Evolutionary conservation across 352 stramenopile genomes (phyloP).

Genomic region (Globisporangium canariense): DNA sequence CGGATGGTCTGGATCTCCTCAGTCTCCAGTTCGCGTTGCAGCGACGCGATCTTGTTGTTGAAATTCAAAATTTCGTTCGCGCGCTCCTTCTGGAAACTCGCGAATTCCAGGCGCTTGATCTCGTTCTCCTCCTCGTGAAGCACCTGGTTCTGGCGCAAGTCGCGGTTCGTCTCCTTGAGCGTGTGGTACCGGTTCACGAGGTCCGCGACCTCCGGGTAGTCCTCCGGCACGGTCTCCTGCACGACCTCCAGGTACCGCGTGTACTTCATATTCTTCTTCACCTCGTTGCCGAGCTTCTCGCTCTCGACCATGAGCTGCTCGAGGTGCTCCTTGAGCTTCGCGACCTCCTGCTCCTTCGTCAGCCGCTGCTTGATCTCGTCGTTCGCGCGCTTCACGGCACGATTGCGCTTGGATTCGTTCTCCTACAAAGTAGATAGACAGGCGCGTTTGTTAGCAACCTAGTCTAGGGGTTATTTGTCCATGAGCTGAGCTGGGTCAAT

Average conservation of each 20-base stretch:
- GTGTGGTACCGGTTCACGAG: conserved; percentile 91
- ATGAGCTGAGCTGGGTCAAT: neutral
- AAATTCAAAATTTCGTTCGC: conserved; percentile 92
- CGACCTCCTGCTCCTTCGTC: conserved; percentile 87
- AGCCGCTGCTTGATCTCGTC: conserved; percentile 92
- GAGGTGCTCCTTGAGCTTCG: conserved; percentile 68
- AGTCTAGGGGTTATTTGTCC: too few species aligned
- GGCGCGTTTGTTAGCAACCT: too few species aligned
- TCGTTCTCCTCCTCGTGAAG: conserved; percentile 87
- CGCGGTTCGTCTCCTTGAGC: conserved; percentile 88
- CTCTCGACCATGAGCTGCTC: conserved; percentile 62
- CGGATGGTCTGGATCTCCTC: conserved; percentile 67
- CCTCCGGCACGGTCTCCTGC: conserved; percentile 86
- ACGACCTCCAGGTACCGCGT: conserved; percentile 86
- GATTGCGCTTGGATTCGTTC: conserved; percentile 93
- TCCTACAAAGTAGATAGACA: conserved; percentile 39
- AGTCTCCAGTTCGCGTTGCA: conserved; percentile 79
- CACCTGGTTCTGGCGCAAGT: conserved; percentile 69
- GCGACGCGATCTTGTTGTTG: conserved; percentile 88
- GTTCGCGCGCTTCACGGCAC: conserved; percentile 87
- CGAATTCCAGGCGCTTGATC: conserved; percentile 73
- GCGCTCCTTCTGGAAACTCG: conserved; percentile 85
- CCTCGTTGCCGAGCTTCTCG: conserved; percentile 56
- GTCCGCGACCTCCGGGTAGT: conserved; percentile 91
- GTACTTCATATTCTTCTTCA: conserved; percentile 86